Evolutionary conservation across 1,284 basidiomycete genomes (phyloP).

Genomic region (Leccinum colubrinum): DNA sequence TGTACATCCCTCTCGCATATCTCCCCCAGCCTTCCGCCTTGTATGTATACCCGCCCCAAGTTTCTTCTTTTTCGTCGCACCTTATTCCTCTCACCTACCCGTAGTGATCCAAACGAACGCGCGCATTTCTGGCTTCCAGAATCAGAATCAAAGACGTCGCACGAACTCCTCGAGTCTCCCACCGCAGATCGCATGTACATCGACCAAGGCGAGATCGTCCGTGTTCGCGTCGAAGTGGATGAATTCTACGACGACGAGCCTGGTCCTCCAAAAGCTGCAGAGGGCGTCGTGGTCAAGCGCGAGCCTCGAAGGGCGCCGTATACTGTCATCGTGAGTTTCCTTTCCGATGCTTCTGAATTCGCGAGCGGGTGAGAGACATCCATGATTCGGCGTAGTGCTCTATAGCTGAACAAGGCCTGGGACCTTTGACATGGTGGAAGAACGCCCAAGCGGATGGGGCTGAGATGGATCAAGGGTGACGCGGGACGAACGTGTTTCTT

Average conservation of each 20-base stretch:
- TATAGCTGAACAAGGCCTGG: constrained; percentile 88
- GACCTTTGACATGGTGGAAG: constrained; percentile 74
- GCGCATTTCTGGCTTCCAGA: constrained; percentile 80
- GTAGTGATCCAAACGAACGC: constrained; percentile 78
- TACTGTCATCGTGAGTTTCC: constrained; percentile 61
- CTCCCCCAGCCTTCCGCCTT: constrained; percentile 79
- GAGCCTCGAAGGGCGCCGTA: constrained; percentile 68
- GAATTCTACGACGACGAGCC: constrained; percentile 93
- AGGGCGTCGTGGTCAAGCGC: constrained; percentile 58
- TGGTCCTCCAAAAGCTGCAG: constrained; percentile 72
- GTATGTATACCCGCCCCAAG: constrained; percentile 40
- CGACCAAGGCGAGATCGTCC: constrained; percentile 79
- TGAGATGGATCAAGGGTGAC: constrained; percentile 35
- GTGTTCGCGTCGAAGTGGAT: constrained; percentile 85
- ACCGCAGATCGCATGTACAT: constrained; percentile 81
- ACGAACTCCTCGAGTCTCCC: constrained; percentile 69
- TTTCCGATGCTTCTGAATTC: neutral
- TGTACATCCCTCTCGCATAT: constrained; percentile 75
- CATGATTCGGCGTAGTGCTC: constrained; percentile 57
- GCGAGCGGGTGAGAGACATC: neutral
- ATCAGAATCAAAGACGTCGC: constrained; percentile 51
- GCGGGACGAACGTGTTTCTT: constrained; percentile 5
- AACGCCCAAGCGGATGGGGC: constrained; percentile 42
- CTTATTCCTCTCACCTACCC: neutral
- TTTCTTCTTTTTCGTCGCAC: neutral